Conservation (phyloP, 495 filamentous ascomycete genomes). For the Trichoderma erinaceum region DNA sequence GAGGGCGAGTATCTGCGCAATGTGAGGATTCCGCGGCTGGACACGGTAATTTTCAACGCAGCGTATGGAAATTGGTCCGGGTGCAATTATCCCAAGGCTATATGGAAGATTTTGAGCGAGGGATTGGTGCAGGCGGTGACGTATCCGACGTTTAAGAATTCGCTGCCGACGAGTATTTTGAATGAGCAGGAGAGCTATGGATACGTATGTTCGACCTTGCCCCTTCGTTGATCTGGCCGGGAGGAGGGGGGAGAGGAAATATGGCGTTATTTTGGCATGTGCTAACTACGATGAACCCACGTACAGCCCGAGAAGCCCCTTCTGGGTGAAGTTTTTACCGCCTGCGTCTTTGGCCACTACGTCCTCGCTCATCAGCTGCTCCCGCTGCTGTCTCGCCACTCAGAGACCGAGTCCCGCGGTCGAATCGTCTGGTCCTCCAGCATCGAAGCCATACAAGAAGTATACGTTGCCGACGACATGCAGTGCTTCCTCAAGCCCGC, state of each 20-base stretch:
- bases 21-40: slow-evolving; percentile 60
- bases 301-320: slow-evolving; percentile 36
- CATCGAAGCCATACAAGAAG: slow-evolving; percentile 53
- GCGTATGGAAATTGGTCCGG: slow-evolving; percentile 81
- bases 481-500: slow-evolving; percentile 45
- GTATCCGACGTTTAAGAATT: slow-evolving; percentile 70
- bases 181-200: slow-evolving; percentile 16
- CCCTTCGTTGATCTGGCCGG: slow-evolving; percentile 4
- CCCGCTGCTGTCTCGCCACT: slow-evolving; percentile 56
- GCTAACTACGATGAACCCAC: not conserved
- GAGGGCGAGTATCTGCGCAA: slow-evolving; percentile 32
- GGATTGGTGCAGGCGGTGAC: slow-evolving; percentile 64
- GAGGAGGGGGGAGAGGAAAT: not conserved
- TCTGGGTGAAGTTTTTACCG: slow-evolving; percentile 76
- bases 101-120: slow-evolving; percentile 52
- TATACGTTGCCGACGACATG: slow-evolving; percentile 2
- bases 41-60: slow-evolving; percentile 79
- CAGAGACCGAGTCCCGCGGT: slow-evolving; percentile 21
- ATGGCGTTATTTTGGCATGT: not conserved
- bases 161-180: slow-evolving; percentile 32
- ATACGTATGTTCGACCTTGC: slow-evolving; percentile 13
- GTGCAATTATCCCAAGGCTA: slow-evolving; percentile 62
- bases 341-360: slow-evolving; percentile 95
- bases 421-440: slow-evolving; percentile 83
- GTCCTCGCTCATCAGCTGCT: slow-evolving; percentile 74